These are phyloP conservation scores for Candida broadrunensis DNA, from an alignment of 805 yeast genomes.

Conservation along the genomic window DNA sequence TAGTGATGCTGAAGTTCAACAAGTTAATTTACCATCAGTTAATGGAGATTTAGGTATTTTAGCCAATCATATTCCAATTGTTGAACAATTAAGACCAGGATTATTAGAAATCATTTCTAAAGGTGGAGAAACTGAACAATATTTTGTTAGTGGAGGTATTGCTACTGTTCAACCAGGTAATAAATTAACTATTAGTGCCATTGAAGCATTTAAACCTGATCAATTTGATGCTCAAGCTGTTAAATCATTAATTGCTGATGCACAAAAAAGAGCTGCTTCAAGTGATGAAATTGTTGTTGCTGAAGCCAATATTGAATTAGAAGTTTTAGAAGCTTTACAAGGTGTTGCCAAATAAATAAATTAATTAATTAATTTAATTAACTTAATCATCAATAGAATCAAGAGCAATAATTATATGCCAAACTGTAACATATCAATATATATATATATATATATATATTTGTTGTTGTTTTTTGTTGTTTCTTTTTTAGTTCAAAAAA, in stretches of 20 bases:
- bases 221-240: slow-evolving; percentile 79
- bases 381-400: too few relatives aligned
- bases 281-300: slow-evolving; percentile 88
- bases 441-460: too few relatives aligned
- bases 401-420: too few relatives aligned
- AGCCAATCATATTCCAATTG: slow-evolving; percentile 96
- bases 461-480: too few relatives aligned
- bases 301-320: slow-evolving; percentile 92
- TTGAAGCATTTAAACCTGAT: slow-evolving; percentile 92
- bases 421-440: too few relatives aligned
- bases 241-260: slow-evolving; percentile 81
- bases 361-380: neutral
- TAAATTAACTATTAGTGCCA: slow-evolving; percentile 82
- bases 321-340: slow-evolving; percentile 92
- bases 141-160: slow-evolving; percentile 92
- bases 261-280: slow-evolving; percentile 84
- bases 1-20: slow-evolving; percentile 52
- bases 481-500: too few relatives aligned
- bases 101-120: slow-evolving; percentile 86
- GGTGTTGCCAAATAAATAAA: slow-evolving; percentile 63
- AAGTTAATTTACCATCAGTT: slow-evolving; percentile 94
- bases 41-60: slow-evolving; percentile 96
- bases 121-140: slow-evolving; percentile 68
- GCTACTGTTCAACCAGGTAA: slow-evolving; percentile 96
- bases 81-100: slow-evolving; percentile 96